A percentile compares a stretch with the other conserved stretches of the same genome.
Evolutionary conservation across 2,329 filamentous ascomycete genomes (phyloP).

Genomic region (Rhinocladiella mackenziei): DNA sequence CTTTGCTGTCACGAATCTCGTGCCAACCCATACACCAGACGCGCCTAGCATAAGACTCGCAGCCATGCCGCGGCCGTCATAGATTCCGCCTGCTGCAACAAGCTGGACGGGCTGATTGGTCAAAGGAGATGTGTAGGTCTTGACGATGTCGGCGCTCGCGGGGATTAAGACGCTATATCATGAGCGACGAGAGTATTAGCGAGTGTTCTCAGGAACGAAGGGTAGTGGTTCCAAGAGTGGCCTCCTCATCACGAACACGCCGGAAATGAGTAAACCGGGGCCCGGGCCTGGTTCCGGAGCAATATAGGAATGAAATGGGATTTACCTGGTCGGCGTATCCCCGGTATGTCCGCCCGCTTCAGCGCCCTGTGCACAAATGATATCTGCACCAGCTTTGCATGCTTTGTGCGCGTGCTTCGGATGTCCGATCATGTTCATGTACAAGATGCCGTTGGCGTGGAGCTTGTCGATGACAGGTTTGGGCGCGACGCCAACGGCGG

Average conservation of each 20-base stretch:
- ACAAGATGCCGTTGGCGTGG: slow-evolving; percentile 65
- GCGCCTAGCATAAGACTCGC: slow-evolving; percentile 75
- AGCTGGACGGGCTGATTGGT: slow-evolving; percentile 65
- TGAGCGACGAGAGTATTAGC: too few species aligned
- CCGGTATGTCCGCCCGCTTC: slow-evolving; percentile 70
- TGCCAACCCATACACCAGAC: slow-evolving; percentile 78
- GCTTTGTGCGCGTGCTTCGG: slow-evolving; percentile 79
- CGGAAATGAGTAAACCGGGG: too few species aligned
- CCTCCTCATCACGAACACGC: too few species aligned
- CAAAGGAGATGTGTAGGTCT: slow-evolving; percentile 60
- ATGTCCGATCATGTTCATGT: slow-evolving; percentile 90
- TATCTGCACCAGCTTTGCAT: slow-evolving; percentile 71
- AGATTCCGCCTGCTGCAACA: slow-evolving; percentile 75
- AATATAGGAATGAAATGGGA: neutral
- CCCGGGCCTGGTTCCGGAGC: neutral
- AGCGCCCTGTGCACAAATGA: slow-evolving; percentile 47
- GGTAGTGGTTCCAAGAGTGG: too few species aligned
- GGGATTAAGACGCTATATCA: slow-evolving; percentile 63
- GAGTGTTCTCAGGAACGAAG: too few species aligned
- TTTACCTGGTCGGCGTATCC: slow-evolving; percentile 60
- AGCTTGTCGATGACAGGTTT: slow-evolving; percentile 62
- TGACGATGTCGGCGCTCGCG: slow-evolving; percentile 71
- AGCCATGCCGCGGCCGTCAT: slow-evolving; percentile 68
- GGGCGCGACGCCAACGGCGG: slow-evolving; percentile 74
- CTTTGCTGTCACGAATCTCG: slow-evolving; percentile 69